These are phyloP conservation scores for Cunninghamia lanceolata DNA, from an alignment of 75 land plant species.

Conservation along the genomic window DNA sequence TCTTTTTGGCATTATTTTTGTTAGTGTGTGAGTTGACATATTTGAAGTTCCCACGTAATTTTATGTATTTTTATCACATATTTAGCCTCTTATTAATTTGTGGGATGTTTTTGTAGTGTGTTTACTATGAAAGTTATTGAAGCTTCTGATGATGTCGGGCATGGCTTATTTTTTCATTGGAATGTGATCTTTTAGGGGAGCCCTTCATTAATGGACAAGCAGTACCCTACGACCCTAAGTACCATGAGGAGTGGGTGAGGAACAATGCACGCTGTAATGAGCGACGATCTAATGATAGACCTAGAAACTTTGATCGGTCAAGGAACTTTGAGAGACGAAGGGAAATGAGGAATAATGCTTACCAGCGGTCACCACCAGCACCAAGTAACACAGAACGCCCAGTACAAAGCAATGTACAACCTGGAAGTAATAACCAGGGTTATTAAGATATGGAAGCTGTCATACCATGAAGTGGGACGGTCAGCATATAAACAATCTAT, in stretches of 20 bases:
- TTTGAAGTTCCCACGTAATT: no score
- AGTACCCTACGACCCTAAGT: constrained; percentile 31
- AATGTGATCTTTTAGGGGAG: constrained; percentile 16
- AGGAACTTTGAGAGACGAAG: constrained; percentile 43
- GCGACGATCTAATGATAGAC: constrained; percentile 34
- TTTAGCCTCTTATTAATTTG: no score
- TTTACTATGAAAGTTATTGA: no score
- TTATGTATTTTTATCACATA: no score
- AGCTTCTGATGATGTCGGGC: no score
- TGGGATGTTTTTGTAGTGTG: no score
- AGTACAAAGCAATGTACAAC: not conserved
- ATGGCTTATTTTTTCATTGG: not conserved
- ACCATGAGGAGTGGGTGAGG: constrained; percentile 38
- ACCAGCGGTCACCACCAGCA: not conserved
- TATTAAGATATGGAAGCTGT: not conserved
- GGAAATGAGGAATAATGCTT: constrained; percentile 11
- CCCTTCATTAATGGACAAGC: constrained; percentile 32
- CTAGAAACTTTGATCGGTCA: constrained; percentile 28
- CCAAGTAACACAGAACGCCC: not conserved
- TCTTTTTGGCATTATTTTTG: no score
- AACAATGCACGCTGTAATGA: constrained; percentile 32
- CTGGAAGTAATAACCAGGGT: not conserved
- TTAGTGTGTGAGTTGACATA: no score
- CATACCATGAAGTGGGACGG: no score
- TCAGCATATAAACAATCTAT: no score